A percentile compares a stretch with the other conserved stretches of the same genome.
These are phyloP conservation scores for Lasiodiplodia gonubiensis DNA, from an alignment of 2,329 filamentous ascomycete species.

Conservation along the genomic window DNA sequence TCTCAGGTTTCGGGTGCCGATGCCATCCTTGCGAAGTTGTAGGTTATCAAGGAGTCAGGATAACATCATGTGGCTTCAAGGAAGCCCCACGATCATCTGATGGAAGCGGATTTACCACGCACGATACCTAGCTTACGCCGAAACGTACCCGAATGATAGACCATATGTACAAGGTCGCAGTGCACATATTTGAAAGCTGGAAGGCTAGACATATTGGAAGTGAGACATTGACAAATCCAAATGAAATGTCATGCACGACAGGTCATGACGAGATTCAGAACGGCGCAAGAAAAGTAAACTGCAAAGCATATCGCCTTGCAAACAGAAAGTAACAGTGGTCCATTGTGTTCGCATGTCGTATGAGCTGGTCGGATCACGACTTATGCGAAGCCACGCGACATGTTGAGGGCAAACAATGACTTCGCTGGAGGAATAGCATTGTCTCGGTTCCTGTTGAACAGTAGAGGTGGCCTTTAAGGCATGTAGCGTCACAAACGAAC, in stretches of 20 bases:
- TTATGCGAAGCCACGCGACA: neutral
- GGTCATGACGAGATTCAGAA: neutral
- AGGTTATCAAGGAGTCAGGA: constrained; percentile 28
- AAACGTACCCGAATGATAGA: neutral
- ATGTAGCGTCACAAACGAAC: constrained; percentile 59
- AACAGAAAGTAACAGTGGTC: neutral
- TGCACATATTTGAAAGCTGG: neutral
- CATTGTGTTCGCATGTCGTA: neutral
- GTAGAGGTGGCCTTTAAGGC: neutral
- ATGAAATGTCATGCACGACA: neutral
- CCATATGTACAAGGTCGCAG: neutral
- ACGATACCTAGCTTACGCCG: constrained; percentile 6
- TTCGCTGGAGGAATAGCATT: neutral
- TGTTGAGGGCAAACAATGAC: no score
- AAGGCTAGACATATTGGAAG: neutral
- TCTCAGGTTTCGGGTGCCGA: constrained; percentile 56
- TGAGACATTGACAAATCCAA: neutral
- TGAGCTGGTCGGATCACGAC: neutral
- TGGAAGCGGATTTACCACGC: neutral
- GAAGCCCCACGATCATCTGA: neutral
- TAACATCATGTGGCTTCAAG: neutral
- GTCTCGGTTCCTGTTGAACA: neutral
- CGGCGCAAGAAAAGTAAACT: neutral
- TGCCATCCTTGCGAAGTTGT: constrained; percentile 56
- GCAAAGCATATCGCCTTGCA: neutral